Evolutionary conservation across 495 filamentous ascomycete genomes (phyloP).

Genomic region (Aspergillus kassunensis): DNA sequence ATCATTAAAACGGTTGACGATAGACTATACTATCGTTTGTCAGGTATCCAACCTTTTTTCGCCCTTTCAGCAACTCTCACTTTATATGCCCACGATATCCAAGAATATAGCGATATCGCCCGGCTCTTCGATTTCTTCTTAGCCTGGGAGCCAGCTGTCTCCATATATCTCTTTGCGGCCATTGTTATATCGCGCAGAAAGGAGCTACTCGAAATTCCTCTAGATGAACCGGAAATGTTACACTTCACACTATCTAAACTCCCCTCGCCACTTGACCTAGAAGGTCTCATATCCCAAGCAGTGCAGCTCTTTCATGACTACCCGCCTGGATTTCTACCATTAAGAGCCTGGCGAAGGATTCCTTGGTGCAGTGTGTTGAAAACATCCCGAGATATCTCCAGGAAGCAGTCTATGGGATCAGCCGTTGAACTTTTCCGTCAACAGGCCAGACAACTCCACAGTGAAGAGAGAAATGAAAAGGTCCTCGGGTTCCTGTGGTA

Average conservation of each 20-base stretch:
- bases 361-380: slow-evolving; percentile 78
- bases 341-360: slow-evolving; percentile 63
- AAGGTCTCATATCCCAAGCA: slow-evolving; percentile 65
- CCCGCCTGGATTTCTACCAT: slow-evolving; percentile 69
- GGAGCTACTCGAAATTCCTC: slow-evolving; percentile 76
- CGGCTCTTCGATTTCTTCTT: slow-evolving; percentile 89
- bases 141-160: slow-evolving; percentile 77
- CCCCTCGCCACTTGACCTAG: slow-evolving; percentile 78
- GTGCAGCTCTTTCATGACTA: slow-evolving; percentile 55
- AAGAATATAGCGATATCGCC: slow-evolving; percentile 80
- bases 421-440: slow-evolving; percentile 60
- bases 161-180: slow-evolving; percentile 86
- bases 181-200: slow-evolving; percentile 74
- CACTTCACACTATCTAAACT: slow-evolving; percentile 85
- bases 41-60: slow-evolving; percentile 80
- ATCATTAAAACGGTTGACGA: slow-evolving; percentile 69
- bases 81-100: slow-evolving; percentile 92
- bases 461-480: slow-evolving; percentile 55
- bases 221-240: slow-evolving; percentile 90
- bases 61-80: slow-evolving; percentile 87
- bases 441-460: slow-evolving; percentile 64
- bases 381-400: slow-evolving; percentile 55
- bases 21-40: slow-evolving; percentile 65
- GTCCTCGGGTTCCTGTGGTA: slow-evolving; percentile 51
- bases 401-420: slow-evolving; percentile 51